Conservation (phyloP, 106 monocot species). For the Narthecium ossifragum region DNA sequence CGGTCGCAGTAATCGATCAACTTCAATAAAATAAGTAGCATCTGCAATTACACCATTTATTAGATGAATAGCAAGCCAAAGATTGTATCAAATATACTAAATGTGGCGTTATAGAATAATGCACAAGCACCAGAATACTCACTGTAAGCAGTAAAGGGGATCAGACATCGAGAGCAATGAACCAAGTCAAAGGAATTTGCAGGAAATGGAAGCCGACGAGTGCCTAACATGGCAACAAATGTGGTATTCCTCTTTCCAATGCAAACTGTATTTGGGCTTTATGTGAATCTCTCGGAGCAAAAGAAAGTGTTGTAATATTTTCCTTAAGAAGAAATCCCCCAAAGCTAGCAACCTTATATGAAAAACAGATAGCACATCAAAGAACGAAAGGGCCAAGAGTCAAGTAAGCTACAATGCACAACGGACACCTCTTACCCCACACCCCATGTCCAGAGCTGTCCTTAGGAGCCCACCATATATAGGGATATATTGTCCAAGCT, state of each 20-base stretch:
- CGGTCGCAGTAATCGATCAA: slow-evolving; percentile 80
- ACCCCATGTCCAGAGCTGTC: slow-evolving; percentile 96
- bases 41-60: slow-evolving; percentile 39
- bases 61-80: neutral
- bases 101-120: neutral
- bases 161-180: slow-evolving; percentile 96
- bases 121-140: slow-evolving; percentile 14
- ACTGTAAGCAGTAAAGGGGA: slow-evolving; percentile 90
- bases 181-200: slow-evolving; percentile 78
- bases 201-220: slow-evolving; percentile 88
- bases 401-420: neutral
- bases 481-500: slow-evolving; percentile 74
- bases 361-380: slow-evolving; percentile 7
- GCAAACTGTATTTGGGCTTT: slow-evolving; percentile 98
- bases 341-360: slow-evolving; percentile 91
- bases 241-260: slow-evolving; percentile 97
- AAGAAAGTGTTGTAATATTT: slow-evolving; percentile 80
- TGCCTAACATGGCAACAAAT: slow-evolving; percentile 96
- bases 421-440: slow-evolving; percentile 54
- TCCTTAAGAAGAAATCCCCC: slow-evolving; percentile 84
- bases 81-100: neutral
- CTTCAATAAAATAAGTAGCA: slow-evolving; percentile 88
- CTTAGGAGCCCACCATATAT: slow-evolving; percentile 59
- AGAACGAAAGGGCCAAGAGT: neutral
- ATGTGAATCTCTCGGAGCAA: slow-evolving; percentile 98